phyloP scores from a whole-genome alignment of 2,329 filamentous ascomycete genomes.

The Canariomyces notabilis region DNA sequence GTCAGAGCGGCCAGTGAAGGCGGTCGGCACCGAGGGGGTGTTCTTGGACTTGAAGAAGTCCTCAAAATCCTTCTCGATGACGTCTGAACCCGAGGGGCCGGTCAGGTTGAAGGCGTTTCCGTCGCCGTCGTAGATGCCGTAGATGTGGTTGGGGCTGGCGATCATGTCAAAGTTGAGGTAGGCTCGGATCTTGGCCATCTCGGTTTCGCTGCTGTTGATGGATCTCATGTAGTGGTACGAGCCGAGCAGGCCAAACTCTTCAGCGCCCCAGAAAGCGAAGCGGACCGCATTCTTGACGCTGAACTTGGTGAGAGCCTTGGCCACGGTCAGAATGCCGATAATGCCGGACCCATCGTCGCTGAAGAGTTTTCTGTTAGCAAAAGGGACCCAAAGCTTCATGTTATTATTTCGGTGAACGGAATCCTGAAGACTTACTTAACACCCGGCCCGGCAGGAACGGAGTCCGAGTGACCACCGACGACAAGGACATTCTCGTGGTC shows the following conservation, averaged over 20 bases:
- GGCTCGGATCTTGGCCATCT: constrained; percentile 46
- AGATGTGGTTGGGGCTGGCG: constrained; percentile 45
- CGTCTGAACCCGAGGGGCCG: constrained; percentile 47
- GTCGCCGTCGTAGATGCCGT: constrained; percentile 56
- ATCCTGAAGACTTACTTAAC: constrained; percentile 21
- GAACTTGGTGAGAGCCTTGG: constrained; percentile 24
- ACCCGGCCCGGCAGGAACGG: constrained; percentile 22
- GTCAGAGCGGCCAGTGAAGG: constrained; percentile 52
- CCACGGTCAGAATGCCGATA: constrained; percentile 24
- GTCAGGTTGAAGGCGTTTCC: constrained; percentile 55
- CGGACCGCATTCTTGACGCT: constrained; percentile 45
- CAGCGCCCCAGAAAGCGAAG: constrained; percentile 58
- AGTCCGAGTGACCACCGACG: constrained; percentile 23
- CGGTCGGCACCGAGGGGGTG: constrained; percentile 51
- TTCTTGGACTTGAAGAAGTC: constrained; percentile 46
- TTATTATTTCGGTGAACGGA: not conserved
- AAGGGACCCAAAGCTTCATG: no score
- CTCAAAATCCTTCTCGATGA: constrained; percentile 55
- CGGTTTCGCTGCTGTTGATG: constrained; percentile 35
- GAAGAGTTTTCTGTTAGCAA: not conserved
- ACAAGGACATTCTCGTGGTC: constrained; percentile 25
- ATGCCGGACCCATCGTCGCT: constrained; percentile 25
- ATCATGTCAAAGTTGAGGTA: constrained; percentile 57
- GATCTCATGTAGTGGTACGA: constrained; percentile 46
- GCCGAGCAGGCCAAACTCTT: constrained; percentile 55